These are phyloP conservation scores for Colletotrichum tamarilloi DNA, from an alignment of 2,329 filamentous ascomycete genomes.

Conservation along the genomic window DNA sequence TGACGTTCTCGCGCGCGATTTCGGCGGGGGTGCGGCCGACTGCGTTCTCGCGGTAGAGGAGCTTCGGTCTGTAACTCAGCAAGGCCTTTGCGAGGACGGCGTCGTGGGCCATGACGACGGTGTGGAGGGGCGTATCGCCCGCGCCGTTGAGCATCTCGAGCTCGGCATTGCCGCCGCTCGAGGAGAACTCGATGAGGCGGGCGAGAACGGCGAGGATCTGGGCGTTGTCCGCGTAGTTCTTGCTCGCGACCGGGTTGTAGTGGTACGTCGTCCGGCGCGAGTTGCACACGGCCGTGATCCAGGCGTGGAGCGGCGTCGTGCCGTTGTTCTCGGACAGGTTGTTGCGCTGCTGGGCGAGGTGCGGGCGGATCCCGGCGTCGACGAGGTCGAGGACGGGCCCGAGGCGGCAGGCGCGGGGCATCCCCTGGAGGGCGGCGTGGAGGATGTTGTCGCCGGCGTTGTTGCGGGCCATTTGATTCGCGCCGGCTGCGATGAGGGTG, in stretches of 20 bases:
- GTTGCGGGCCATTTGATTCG: conserved; percentile 75
- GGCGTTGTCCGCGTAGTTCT: conserved; percentile 41
- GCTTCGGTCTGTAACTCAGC: conserved; percentile 65
- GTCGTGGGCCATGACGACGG: conserved; percentile 55
- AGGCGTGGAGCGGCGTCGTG: conserved; percentile 72
- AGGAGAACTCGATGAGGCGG: conserved; percentile 66
- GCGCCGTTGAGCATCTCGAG: conserved; percentile 70
- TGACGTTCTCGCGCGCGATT: conserved; percentile 67
- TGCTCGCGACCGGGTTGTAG: conserved; percentile 11
- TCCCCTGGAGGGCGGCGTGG: conserved; percentile 62
- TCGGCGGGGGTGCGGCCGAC: conserved; percentile 81
- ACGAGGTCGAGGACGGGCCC: conserved; percentile 67
- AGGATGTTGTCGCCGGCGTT: conserved; percentile 73
- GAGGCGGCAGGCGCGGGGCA: conserved; percentile 49
- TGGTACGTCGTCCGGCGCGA: neutral
- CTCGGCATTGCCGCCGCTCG: conserved; percentile 58
- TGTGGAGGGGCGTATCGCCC: conserved; percentile 74
- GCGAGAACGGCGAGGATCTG: conserved; percentile 56
- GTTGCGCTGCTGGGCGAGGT: conserved; percentile 70
- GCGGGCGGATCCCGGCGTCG: conserved; percentile 64
- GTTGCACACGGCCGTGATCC: conserved; percentile 50
- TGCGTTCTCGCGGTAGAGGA: conserved; percentile 79
- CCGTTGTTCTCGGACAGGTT: conserved; percentile 58
- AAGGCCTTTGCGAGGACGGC: conserved; percentile 54
- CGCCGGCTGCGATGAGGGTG: conserved; percentile 73